Base-by-base conservation (phyloP, 2,329 filamentous ascomycete species). In the Intubia oerlemansii region DNA sequence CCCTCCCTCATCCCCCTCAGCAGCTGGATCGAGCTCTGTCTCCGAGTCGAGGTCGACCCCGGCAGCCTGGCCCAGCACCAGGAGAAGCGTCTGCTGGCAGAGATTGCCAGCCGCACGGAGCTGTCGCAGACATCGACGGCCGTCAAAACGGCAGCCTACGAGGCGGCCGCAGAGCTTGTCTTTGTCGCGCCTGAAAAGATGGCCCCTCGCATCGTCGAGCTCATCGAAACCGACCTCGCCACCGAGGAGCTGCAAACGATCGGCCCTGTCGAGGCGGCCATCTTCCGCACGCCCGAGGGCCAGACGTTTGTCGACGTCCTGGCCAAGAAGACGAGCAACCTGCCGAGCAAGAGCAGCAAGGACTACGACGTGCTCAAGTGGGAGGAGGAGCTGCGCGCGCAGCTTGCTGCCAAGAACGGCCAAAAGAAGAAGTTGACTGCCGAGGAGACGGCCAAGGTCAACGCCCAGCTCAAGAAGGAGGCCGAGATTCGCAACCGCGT, bases 301-400 rank as follows among this genome's bases (percentile, higher is more conserved):
- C 84, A 75, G 2, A 65, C 73, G 10, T 95, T 91, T 41, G 62
- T 98, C 13, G 88, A 98, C 49, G 79, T 95, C 1, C 61, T 98
- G 5, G 79, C 76, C 19, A 84, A 80, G 45, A 91, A 91, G 46
- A 57, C 70, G 33, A 66, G 66, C 35, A 56, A 60, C 21, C 54
- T 75, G 3, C 70, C 81, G 4, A 75, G 82, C 51, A 95, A 92
- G 53, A 92, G 81, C 42, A 74, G 69, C 27, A 93, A 91, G 47
- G 88, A 95, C 46, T 92, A 93, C 42, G 81, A 98, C 41, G 90
- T 81, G 2, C 52, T 93, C 23, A 93, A 92, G 50, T 98, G 90
- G 88, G 88, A 98, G 50, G 77, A 85, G 46, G 88, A 98, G 38
- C 60, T 98, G 7, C 65, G 84, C 32, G 63, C 69, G 22, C 81